Percentiles rank a stretch among this genome's conserved stretches.
These are phyloP conservation scores for Apostasia shenzhenica DNA, from an alignment of 106 monocot species.

Conservation along the genomic window DNA sequence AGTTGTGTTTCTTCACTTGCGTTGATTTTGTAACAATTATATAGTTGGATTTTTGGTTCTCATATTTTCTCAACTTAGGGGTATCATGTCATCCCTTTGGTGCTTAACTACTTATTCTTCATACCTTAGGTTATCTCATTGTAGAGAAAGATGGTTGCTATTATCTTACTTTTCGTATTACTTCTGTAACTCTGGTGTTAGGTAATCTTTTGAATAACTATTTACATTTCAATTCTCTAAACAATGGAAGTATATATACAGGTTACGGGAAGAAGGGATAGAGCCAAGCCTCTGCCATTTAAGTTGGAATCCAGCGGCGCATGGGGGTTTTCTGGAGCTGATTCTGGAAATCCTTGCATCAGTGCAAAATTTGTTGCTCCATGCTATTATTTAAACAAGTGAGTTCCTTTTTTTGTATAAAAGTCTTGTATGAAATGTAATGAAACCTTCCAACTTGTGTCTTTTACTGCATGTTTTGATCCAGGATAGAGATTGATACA, in stretches of 20 bases:
- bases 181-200: too few species aligned
- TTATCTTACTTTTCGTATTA: too few species aligned
- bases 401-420: constrained; percentile 12
- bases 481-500: constrained; percentile 93
- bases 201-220: too few species aligned
- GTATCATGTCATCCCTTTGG: too few species aligned
- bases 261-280: constrained; percentile 98
- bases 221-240: too few species aligned
- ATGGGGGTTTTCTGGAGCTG: constrained; percentile 71
- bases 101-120: too few species aligned
- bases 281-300: constrained; percentile 88
- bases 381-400: constrained; percentile 88
- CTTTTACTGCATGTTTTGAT: constrained; percentile 9
- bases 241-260: constrained; percentile 7
- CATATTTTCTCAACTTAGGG: too few species aligned
- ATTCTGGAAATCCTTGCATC: constrained; percentile 76
- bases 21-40: too few species aligned
- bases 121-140: too few species aligned
- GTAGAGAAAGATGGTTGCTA: too few species aligned
- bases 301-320: constrained; percentile 77
- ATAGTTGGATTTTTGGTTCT: too few species aligned
- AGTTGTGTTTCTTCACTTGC: too few species aligned
- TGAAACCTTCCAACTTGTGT: background rate
- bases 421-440: background rate
- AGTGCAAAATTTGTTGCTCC: constrained; percentile 85